Percentiles rank a stretch among this genome's conserved stretches.
Conservation (phyloP, 2,329 filamentous ascomycete species). For the Nigrospora sphaerica region DNA sequence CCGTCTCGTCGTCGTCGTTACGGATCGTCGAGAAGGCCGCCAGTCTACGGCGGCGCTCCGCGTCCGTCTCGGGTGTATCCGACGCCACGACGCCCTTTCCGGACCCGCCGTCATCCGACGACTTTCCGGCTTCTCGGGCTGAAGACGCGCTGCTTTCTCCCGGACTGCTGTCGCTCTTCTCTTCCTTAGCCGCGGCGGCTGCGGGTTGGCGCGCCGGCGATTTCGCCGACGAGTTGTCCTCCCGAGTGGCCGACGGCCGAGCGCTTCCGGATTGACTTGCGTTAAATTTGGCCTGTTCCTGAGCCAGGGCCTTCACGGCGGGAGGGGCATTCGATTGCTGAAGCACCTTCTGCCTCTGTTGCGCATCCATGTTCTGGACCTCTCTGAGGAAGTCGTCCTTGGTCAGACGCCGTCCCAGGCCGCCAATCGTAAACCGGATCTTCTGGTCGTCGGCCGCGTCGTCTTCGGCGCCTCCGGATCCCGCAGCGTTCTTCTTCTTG, state of each 20-base stretch:
- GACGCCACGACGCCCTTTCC: neutral
- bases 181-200: neutral
- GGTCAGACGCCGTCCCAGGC: conserved; percentile 67
- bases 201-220: too few species aligned
- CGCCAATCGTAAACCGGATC: conserved; percentile 70
- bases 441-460: conserved; percentile 52
- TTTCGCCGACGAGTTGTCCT: neutral
- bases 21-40: conserved; percentile 40
- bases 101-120: too few species aligned
- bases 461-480: conserved; percentile 8
- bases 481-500: conserved; percentile 31
- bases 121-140: too few species aligned
- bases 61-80: conserved; percentile 57
- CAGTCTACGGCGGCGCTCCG: conserved; percentile 60
- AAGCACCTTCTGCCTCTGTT: conserved; percentile 49
- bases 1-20: conserved; percentile 39
- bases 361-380: conserved; percentile 64
- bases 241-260: conserved; percentile 4
- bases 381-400: conserved; percentile 74
- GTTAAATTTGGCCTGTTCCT: conserved; percentile 9
- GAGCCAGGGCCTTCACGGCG: conserved; percentile 42
- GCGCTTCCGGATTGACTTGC: too few species aligned
- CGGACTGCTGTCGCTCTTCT: neutral
- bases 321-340: conserved; percentile 41
- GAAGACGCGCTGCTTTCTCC: neutral